Percentiles rank a stretch among this genome's conserved stretches.
phyloP scores from a whole-genome alignment of 176 grass and related monocot species.

The Cenchrus fungigraminus region DNA sequence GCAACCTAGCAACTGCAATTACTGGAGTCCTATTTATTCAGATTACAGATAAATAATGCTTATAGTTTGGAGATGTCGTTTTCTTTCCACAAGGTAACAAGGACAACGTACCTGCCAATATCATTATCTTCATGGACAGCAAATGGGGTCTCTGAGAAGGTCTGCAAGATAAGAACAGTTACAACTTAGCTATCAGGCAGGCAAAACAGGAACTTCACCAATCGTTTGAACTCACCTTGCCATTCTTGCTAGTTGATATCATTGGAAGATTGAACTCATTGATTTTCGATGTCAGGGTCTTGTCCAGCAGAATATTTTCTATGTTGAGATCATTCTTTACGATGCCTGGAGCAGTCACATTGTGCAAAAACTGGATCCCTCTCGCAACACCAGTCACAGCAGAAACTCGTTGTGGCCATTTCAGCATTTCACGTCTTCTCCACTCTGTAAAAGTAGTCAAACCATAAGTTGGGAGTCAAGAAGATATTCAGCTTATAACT shows the following conservation, averaged over 20 bases:
- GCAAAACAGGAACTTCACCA: constrained; percentile 24
- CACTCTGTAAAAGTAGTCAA: constrained; percentile 54
- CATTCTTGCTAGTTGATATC: constrained; percentile 72
- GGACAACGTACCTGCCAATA: constrained; percentile 63
- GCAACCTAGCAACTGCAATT: constrained; percentile 28
- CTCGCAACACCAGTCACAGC: constrained; percentile 74
- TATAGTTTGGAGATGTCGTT: constrained; percentile 27
- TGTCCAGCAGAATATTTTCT: constrained; percentile 84
- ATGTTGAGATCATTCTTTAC: constrained; percentile 68
- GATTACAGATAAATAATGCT: constrained; percentile 7
- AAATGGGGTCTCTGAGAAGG: constrained; percentile 68
- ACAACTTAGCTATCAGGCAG: constrained; percentile 35
- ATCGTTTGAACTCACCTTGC: constrained; percentile 57
- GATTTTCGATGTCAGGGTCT: constrained; percentile 88
- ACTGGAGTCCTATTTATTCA: constrained; percentile 7
- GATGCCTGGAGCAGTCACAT: constrained; percentile 62
- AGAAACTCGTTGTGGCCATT: constrained; percentile 84
- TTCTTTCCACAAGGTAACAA: constrained; percentile 40
- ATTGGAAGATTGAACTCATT: constrained; percentile 70
- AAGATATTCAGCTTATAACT: not conserved
- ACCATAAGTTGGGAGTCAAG: constrained; percentile 11
- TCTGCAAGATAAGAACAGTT: constrained; percentile 55
- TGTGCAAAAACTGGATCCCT: constrained; percentile 93
- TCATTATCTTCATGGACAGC: constrained; percentile 46
- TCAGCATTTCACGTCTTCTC: constrained; percentile 83